Percentiles rank a stretch among this genome's conserved stretches.
Conservation (phyloP, 495 filamentous ascomycete species). For the Coniosporium apollinis region DNA sequence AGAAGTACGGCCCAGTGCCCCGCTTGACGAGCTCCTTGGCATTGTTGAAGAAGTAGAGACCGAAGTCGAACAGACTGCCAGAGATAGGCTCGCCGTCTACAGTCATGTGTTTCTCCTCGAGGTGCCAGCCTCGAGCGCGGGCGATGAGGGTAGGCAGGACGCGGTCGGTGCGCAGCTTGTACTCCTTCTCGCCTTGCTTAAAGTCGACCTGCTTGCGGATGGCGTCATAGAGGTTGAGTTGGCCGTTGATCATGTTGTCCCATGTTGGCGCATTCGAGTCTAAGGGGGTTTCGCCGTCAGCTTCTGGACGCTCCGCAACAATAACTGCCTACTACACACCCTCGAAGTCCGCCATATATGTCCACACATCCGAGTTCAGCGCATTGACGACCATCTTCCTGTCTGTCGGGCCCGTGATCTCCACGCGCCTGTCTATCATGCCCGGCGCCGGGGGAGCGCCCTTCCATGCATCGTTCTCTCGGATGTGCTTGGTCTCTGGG, state of each 20-base stretch:
- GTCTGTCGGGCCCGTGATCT: slow-evolving; percentile 97
- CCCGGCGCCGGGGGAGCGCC: slow-evolving; percentile 87
- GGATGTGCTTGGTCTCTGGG: slow-evolving; percentile 88
- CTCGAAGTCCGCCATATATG: slow-evolving; percentile 99
- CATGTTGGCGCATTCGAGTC: slow-evolving; percentile 95
- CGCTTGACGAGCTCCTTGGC: slow-evolving; percentile 71
- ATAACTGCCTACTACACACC: too few relatives aligned
- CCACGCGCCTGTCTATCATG: slow-evolving; percentile 85
- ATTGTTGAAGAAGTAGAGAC: slow-evolving; percentile 99
- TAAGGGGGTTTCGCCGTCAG: slow-evolving; percentile 18
- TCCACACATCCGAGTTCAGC: slow-evolving; percentile 93
- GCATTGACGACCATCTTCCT: slow-evolving; percentile 99
- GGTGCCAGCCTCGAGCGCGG: slow-evolving; percentile 46
- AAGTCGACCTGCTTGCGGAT: slow-evolving; percentile 92
- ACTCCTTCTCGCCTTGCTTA: slow-evolving; percentile 86
- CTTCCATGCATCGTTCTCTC: slow-evolving; percentile 87
- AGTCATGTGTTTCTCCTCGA: slow-evolving; percentile 97
- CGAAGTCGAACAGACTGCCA: slow-evolving; percentile 89
- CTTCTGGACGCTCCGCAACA: background rate
- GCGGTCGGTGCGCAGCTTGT: slow-evolving; percentile 90
- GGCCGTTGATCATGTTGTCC: slow-evolving; percentile 99
- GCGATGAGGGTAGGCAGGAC: slow-evolving; percentile 46
- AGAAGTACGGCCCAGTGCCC: slow-evolving; percentile 91
- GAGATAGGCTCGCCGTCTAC: slow-evolving; percentile 93
- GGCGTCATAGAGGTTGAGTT: slow-evolving; percentile 96